Base-by-base conservation (phyloP, 2,329 filamentous ascomycete genomes). In the Talaromyces funiculosus region DNA sequence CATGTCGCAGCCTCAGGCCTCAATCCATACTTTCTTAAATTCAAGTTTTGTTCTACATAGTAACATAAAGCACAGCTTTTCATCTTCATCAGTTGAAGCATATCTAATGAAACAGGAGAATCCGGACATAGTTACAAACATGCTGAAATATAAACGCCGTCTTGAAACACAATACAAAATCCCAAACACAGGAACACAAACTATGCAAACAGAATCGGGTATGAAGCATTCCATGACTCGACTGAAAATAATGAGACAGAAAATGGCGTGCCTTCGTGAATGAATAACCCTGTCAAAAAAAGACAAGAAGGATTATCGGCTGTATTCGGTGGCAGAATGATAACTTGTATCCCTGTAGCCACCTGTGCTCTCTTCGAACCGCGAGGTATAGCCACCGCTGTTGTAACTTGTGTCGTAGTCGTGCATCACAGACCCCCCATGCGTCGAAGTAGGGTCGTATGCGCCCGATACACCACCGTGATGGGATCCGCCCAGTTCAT, bases 351-450 rank as follows among this genome's bases (percentile, higher is more conserved):
- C 56, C 43, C 42, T 61, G 29, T 63, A 60, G 22, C 53, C 63
- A 12, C 43, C 54, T 20, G 61, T 56, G 12, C 47, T 62, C 22
- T 65, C 61, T 10, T 57, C 63, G 47, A 72, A 72, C 55, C 71
- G 70, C 63, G 72, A 73, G 5, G 69, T 73, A 59, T 76, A 75
- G 8, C 75, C 70, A 7, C 75, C 70, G 20, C 75, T 74, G 8
- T 72, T 72, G 55, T 79, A 79, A 61, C 73, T 70, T 20, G 57
- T 35, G 61, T 72, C 74, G 64, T 73, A 77, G 62, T 77, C 74
- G 65, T 77, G 73, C 43, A 77, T 71, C 24, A 73, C 64, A 35
- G 69, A 67, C 9, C 70, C 70, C 3, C 63, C 67, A 9, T 69
- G 47, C 60, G 60, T 65, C 12, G 66, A 67, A 7, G 74, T 78